Evolutionary conservation across 2,329 filamentous ascomycete genomes (phyloP).

Genomic region (Diaporthe sp.): DNA sequence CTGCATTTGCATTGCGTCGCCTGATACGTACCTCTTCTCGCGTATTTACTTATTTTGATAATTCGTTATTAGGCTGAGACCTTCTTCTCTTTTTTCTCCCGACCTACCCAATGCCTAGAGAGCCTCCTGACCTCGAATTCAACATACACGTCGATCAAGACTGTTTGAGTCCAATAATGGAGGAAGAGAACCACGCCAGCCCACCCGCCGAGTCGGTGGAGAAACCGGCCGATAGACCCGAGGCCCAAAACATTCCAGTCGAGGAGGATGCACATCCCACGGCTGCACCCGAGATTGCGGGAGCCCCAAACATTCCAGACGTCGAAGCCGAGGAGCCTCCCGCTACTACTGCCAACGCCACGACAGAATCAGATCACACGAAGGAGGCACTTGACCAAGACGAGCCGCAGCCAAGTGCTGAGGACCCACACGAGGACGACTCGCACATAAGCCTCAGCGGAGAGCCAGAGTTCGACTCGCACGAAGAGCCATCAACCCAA

Average conservation of each 20-base stretch:
- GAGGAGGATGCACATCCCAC: slow-evolving; percentile 17
- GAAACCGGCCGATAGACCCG: slow-evolving; percentile 9
- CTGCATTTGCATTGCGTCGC: slow-evolving; percentile 4
- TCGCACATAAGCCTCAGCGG: slow-evolving; percentile 22
- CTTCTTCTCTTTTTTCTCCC: not conserved
- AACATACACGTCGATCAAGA: slow-evolving; percentile 60
- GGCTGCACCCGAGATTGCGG: not conserved
- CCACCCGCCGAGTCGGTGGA: slow-evolving; percentile 15
- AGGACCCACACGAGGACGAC: slow-evolving; percentile 25
- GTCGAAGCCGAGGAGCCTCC: not conserved
- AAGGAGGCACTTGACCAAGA: not conserved
- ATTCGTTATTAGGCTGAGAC: not conserved
- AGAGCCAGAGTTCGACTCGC: slow-evolving; percentile 21
- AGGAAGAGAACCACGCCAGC: slow-evolving; percentile 38
- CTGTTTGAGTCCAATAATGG: slow-evolving; percentile 54
- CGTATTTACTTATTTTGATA: slow-evolving; percentile 3
- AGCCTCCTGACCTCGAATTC: slow-evolving; percentile 53
- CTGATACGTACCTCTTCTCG: slow-evolving; percentile 19
- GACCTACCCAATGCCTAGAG: not conserved
- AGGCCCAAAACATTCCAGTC: slow-evolving; percentile 3
- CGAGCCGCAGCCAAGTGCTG: slow-evolving; percentile 8
- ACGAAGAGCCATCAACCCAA: not conserved
- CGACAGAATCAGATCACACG: not conserved
- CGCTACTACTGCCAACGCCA: not conserved
- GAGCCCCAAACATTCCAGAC: not conserved